Conservation (phyloP, 2,329 filamentous ascomycete genomes). For the Nothophoma quercina region DNA sequence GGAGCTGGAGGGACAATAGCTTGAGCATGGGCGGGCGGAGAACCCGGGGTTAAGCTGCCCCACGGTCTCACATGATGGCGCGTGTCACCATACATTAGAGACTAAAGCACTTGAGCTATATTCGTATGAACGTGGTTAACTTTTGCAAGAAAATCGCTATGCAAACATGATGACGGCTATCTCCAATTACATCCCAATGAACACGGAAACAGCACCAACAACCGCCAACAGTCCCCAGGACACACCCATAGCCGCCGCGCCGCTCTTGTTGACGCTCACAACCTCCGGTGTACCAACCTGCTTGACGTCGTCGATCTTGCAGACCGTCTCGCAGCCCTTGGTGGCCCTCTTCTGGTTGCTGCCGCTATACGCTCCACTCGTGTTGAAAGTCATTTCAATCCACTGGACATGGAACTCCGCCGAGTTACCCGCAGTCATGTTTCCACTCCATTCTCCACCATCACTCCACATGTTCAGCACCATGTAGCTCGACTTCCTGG, state of each 20-base stretch:
- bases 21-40: background rate
- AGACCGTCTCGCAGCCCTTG: constrained; percentile 45
- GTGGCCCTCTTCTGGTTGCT: constrained; percentile 29
- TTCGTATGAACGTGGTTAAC: background rate
- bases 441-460: constrained; percentile 66
- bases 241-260: constrained; percentile 28
- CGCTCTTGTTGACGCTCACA: constrained; percentile 27
- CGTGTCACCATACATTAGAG: background rate
- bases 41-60: background rate
- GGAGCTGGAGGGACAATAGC: constrained; percentile 4
- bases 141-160: constrained; percentile 9
- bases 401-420: constrained; percentile 68
- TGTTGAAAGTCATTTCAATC: constrained; percentile 66
- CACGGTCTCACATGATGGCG: constrained; percentile 3
- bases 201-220: constrained; percentile 30
- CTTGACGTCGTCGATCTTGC: constrained; percentile 49
- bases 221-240: constrained; percentile 38
- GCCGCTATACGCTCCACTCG: constrained; percentile 44
- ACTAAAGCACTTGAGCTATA: too few species aligned
- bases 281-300: constrained; percentile 46
- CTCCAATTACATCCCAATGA: constrained; percentile 33
- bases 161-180: background rate
- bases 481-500: constrained; percentile 60
- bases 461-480: constrained; percentile 69
- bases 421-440: constrained; percentile 60